These are phyloP conservation scores for Aegilops tauschii DNA, from an alignment of 176 grass and related monocot genomes.

Conservation along the genomic window DNA sequence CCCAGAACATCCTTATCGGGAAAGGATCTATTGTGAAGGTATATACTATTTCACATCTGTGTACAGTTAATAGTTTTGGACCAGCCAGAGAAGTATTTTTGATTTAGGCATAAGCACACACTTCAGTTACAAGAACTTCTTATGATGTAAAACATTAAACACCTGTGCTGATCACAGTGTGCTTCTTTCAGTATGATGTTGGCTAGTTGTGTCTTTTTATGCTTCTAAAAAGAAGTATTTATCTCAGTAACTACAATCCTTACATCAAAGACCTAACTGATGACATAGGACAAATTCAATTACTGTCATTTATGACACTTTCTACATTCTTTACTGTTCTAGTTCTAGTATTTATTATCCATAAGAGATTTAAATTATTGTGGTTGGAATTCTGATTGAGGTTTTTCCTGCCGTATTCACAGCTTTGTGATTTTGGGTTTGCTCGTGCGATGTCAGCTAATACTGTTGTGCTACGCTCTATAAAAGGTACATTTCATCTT, in stretches of 20 bases:
- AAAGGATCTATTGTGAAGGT: constrained; percentile 96
- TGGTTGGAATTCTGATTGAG: not conserved
- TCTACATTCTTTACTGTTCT: constrained; percentile 9
- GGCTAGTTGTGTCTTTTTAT: not conserved
- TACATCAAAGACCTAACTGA: not conserved
- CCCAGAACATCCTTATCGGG: constrained; percentile 96
- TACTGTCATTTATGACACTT: not conserved
- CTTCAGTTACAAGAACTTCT: not conserved
- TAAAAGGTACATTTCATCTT: constrained; percentile 66
- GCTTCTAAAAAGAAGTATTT: not conserved
- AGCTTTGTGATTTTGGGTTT: constrained; percentile 99
- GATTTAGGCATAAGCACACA: not conserved
- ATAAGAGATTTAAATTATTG: constrained; percentile 5
- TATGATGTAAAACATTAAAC: not conserved
- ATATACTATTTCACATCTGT: constrained; percentile 3
- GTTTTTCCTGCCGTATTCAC: constrained; percentile 29
- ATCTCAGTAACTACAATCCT: not conserved
- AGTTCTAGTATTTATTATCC: constrained; percentile 7
- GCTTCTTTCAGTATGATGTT: constrained; percentile 9
- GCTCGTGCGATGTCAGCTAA: constrained; percentile 97
- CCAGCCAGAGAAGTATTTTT: not conserved
- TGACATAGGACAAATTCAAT: not conserved
- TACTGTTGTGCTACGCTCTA: constrained; percentile 91
- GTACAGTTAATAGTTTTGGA: not conserved
- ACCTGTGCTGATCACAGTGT: not conserved